Base-by-base conservation (phyloP, 495 filamentous ascomycete genomes). In the Staphylotrichum tortipilum region DNA sequence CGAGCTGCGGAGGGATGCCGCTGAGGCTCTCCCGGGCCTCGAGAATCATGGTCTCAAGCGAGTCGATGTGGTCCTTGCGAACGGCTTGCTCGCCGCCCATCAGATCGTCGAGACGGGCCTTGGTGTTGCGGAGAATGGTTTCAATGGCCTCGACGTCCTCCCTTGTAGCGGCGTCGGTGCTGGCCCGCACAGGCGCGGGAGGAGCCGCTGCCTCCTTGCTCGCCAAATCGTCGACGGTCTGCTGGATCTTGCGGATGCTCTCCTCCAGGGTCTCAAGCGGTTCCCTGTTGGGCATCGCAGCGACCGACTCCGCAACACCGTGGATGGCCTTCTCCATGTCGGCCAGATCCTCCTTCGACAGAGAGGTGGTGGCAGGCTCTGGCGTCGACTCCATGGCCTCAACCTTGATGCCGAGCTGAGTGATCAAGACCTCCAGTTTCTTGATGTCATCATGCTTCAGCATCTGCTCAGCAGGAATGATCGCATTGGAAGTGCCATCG, bases 71-170 rank as follows among this genome's bases (percentile, higher is more conserved):
- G 21, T 90, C 83, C 42, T 87, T 85, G 46, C 59, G 83, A 4
- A 85, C 81, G 1, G 64, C 67, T 47, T 78, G 68, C 29, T 78
- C 74, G 15, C 85, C 79, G 36, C 89, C 78, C 15, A 73, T 72
- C 36, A 92, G 68, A 28, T 89, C 88, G 29, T 95, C 89, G 34
- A 95, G 71, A 41, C 84, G 82, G 9, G 83, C 77, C 56, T 94
- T 94, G 17, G 86, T 87, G 60, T 89, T 90, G 40, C 83, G 78
- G 19, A 96, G 77, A 38, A 96, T 76, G 0, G 82, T 89, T 63
- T 95, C 89, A 47, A 96, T 88, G n/a, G 84, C 86, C 50, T 88
- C 80, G 3, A 85, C 85, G 55, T 95, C 88, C 50, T 91, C 85
- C 60, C 78, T 82, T 21, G 74, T 76, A 19, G 80, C 80, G 3